Base-by-base conservation (phyloP, 2,329 filamentous ascomycete species). In the Hypoxylon sp. region DNA sequence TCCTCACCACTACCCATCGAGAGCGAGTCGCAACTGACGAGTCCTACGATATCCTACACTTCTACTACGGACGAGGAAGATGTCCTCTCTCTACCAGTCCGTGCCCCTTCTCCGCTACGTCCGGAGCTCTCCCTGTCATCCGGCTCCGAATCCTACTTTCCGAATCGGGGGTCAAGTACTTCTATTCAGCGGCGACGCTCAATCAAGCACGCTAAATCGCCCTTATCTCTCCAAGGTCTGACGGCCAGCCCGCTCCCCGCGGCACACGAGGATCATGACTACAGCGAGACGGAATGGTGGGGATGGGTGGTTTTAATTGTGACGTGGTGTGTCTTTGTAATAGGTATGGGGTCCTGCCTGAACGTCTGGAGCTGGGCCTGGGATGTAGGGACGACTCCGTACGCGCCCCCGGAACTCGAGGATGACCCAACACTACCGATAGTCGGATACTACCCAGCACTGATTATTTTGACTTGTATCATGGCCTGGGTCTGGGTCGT, bases 401-500 rank as follows among this genome's bases (percentile, higher is more conserved):
- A 97, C 80, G 95, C 95, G 59, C 95, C 95, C 55, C 95, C 95
- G 3, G 95, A 98, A 82, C 85, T 98, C 47, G 94, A 98, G 80
- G 94, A 98, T 80, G 96, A 99, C 80, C 91, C 92, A 5, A 98
- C 95, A 2, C 81, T 99, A 74, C 96, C 96, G 2, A 97, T 99
- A 76, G 93, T 97, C 10, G 96, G 97, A 9, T 99, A 99, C 81
- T 99, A 99, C 81, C 96, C 96, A 24, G 94, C 94, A 10, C 83
- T 99, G 76, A 92, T 98, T 71, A 96, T 98, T 65, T 84, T 98
- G 73, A 98, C 95, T 3, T 91, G 91, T 52, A 93, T 99, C 29
- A 98, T 99, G 93, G 94, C 94, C 17, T 99, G 96, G 96, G 94
- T 98, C 5, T 99, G 96, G 96, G 96, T 98, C 17, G 90, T 97